phyloP scores from a whole-genome alignment of 352 stramenopile genomes.

The Globisporangium sylvaticum region DNA sequence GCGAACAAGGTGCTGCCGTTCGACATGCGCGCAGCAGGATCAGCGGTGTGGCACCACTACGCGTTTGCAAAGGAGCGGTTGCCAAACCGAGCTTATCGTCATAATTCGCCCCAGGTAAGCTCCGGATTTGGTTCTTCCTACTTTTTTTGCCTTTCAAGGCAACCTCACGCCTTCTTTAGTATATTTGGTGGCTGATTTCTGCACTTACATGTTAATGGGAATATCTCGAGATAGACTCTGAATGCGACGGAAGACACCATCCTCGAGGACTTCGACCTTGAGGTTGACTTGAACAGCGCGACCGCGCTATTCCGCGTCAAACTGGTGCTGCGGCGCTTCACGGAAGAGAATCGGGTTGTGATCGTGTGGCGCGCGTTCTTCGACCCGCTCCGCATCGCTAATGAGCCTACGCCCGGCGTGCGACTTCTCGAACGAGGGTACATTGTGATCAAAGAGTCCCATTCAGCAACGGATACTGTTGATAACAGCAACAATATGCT shows the following conservation, averaged over 20 bases:
- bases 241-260: slow-evolving; percentile 39
- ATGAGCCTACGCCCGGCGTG: slow-evolving; percentile 30
- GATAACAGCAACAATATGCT: slow-evolving; percentile 13
- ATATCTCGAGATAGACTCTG: slow-evolving; percentile 2
- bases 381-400: slow-evolving; percentile 40
- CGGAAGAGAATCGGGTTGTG: slow-evolving; percentile 44
- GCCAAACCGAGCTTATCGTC: slow-evolving; percentile 37
- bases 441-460: slow-evolving; percentile 38
- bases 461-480: not conserved
- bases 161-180: too few relatives aligned
- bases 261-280: slow-evolving; percentile 50
- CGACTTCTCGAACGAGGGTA: slow-evolving; percentile 58
- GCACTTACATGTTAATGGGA: too few relatives aligned
- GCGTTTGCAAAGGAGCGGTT: slow-evolving; percentile 30
- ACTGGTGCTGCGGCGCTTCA: slow-evolving; percentile 41
- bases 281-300: slow-evolving; percentile 41
- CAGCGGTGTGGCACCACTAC: slow-evolving; percentile 43
- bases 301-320: slow-evolving; percentile 44
- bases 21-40: slow-evolving; percentile 30
- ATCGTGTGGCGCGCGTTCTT: slow-evolving; percentile 56
- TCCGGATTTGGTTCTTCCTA: too few relatives aligned
- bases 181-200: too few relatives aligned
- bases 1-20: slow-evolving; percentile 49
- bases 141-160: too few relatives aligned
- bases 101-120: slow-evolving; percentile 34